Evolutionary conservation across 2,329 filamentous ascomycete genomes (phyloP).

Genomic region (Aaosphaeria pasadenensis): DNA sequence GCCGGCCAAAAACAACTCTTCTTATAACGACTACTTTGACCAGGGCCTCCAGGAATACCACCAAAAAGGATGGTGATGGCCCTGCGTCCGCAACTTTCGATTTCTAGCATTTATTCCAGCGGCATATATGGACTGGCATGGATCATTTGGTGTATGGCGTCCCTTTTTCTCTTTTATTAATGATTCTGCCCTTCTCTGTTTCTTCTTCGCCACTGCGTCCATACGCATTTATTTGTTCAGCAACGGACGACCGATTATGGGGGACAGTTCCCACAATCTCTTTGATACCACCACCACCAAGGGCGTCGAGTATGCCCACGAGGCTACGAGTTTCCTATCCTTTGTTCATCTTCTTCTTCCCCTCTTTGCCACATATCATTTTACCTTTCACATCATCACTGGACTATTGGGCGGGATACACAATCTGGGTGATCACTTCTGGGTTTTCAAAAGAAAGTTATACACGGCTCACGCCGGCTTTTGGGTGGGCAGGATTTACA

Average conservation of each 20-base stretch:
- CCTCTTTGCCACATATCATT: conserved; percentile 4
- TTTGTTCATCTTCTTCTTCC: no score
- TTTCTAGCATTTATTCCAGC: conserved; percentile 31
- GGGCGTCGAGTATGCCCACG: conserved; percentile 32
- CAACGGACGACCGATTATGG: conserved; percentile 20
- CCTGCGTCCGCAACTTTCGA: conserved; percentile 1
- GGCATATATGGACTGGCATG: conserved; percentile 35
- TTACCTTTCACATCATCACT: conserved; percentile 20
- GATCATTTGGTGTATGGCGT: conserved; percentile 26
- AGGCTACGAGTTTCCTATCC: conserved; percentile 35
- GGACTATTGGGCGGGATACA: conserved; percentile 20
- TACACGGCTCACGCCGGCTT: conserved; percentile 31
- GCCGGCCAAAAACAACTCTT: conserved; percentile 64
- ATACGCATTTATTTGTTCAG: background rate
- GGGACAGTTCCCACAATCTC: conserved; percentile 32
- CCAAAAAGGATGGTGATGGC: conserved; percentile 72
- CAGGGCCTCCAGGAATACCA: conserved; percentile 83
- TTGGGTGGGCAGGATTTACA: background rate
- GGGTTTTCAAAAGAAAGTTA: no score
- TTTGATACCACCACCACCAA: conserved; percentile 26
- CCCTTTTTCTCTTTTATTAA: conserved; percentile 10
- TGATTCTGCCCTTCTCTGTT: conserved; percentile 3
- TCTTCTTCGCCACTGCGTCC: conserved; percentile 2
- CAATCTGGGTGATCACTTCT: no score
- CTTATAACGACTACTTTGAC: conserved; percentile 77